Evolutionary conservation across 2,329 filamentous ascomycete species (phyloP), one percentile per base, ranked within the genome.

Genomic region (Trichoderma koningii): DNA sequence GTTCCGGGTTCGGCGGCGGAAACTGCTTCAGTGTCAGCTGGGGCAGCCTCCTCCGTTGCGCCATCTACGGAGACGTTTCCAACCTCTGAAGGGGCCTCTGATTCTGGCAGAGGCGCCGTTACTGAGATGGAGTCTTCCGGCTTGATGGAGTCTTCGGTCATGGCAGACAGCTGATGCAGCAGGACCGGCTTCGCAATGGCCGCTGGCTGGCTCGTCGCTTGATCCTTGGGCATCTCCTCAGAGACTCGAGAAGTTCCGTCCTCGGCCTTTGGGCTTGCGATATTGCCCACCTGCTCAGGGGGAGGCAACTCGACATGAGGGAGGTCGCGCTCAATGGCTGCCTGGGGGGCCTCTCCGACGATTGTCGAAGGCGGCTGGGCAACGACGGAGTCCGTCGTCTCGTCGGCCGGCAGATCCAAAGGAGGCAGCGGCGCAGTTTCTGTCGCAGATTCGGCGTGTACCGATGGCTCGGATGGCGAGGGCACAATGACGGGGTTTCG

Each of bases 261-360:
- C 3, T 76, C 74, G 17, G 71, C 68, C 57, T 71, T 74, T 4
- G 77, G 76, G 6, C 74, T 74, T 12, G 73, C 70, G 61, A 79
- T 79, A 17, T 79, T 79, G 30, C 77, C 77, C 10, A 79, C 77
- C 66, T 79, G 75, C 26, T 79, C 77, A 0, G 73, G 76, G 0
- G 77, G 77, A 10, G 76, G 77, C 1, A 78, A 66, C 15, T 68
- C 66, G 14, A 15, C 17, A 17, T 44, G 50, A 2, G 74, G 70
- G 10, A 73, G 38, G 41, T 76, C 73, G 5, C 68, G 66, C 45
- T 76, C 73, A 2, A 69, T 61, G 0, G 71, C 70, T 28, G 66
- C 65, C 14, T 70, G 68, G 3, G 73, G 72, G 17, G 72, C 72
- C 26, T 76, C 73, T 17, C 72, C 74, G 1, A 73, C 72, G 50